Conservation (phyloP, 768 basidiomycete genomes). For the Lentinula boryana region DNA sequence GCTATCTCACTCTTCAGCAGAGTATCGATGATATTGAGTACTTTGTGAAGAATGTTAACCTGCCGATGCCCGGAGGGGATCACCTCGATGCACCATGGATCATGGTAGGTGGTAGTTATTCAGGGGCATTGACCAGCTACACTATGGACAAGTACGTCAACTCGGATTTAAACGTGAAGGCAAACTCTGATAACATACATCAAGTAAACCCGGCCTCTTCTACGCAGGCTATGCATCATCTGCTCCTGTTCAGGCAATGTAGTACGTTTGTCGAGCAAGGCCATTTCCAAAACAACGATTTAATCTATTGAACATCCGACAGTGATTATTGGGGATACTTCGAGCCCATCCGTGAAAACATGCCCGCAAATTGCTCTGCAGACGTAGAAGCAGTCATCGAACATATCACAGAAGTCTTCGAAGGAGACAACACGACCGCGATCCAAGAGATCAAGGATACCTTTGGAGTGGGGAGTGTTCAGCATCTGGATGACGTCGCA, state of each 20-base stretch:
- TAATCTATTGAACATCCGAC: conserved; percentile 2
- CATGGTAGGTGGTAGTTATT: background rate
- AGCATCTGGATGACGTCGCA: conserved; percentile 64
- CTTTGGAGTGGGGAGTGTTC: conserved; percentile 53
- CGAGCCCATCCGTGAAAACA: conserved; percentile 61
- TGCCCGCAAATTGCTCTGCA: conserved; percentile 69
- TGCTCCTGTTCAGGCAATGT: conserved; percentile 59
- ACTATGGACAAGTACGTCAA: conserved; percentile 57
- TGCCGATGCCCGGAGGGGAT: conserved; percentile 64
- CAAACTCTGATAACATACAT: background rate
- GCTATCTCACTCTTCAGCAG: conserved; percentile 63
- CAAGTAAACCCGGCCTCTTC: conserved; percentile 58
- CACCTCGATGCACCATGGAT: conserved; percentile 49
- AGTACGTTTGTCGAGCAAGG: conserved; percentile 12
- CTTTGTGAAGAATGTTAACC: conserved; percentile 58
- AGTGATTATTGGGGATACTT: conserved; percentile 69
- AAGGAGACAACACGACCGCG: conserved; percentile 33
- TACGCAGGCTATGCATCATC: conserved; percentile 64
- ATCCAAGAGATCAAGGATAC: conserved; percentile 49
- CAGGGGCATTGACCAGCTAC: conserved; percentile 49
- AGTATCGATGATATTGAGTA: conserved; percentile 69
- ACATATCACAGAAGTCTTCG: conserved; percentile 55
- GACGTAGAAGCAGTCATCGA: conserved; percentile 61
- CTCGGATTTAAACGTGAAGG: background rate
- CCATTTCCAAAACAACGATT: background rate